Evolutionary conservation across 1,284 basidiomycete species (phyloP).

Genomic region (Ustilago vetiveriae): DNA sequence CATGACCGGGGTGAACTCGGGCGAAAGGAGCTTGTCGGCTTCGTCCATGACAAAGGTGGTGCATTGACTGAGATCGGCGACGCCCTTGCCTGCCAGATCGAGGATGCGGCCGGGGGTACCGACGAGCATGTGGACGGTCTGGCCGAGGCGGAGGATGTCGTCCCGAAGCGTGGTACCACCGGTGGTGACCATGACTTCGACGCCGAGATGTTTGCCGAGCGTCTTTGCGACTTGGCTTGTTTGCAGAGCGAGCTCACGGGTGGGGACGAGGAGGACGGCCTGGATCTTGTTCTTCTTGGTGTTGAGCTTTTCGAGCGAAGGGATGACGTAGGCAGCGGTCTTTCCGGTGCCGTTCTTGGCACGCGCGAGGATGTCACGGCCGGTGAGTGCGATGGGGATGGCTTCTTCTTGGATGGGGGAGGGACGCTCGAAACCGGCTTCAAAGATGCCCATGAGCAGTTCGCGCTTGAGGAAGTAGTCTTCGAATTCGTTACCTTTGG

Average conservation of each 20-base stretch:
- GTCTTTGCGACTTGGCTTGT: slow-evolving; percentile 97
- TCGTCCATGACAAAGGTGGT: slow-evolving; percentile 87
- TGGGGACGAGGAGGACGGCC: slow-evolving; percentile 67
- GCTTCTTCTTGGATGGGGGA: slow-evolving; percentile 98
- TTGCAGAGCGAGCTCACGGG: slow-evolving; percentile 70
- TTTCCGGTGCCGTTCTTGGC: slow-evolving; percentile 73
- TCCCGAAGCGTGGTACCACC: slow-evolving; percentile 98
- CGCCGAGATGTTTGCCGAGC: slow-evolving; percentile 91
- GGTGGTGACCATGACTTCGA: slow-evolving; percentile 99
- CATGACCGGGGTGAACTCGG: slow-evolving; percentile 98
- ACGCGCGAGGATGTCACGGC: slow-evolving; percentile 76
- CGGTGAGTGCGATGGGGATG: slow-evolving; percentile 73
- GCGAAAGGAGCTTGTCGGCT: slow-evolving; percentile 95
- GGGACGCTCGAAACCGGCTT: slow-evolving; percentile 81
- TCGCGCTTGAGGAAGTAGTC: slow-evolving; percentile 67
- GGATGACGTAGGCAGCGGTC: slow-evolving; percentile 98
- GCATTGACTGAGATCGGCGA: slow-evolving; percentile 93
- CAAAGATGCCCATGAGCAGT: slow-evolving; percentile 67
- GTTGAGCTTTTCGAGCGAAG: slow-evolving; percentile 92
- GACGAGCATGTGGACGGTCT: slow-evolving; percentile 93
- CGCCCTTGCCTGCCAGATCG: slow-evolving; percentile 90
- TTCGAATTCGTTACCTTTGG: slow-evolving; percentile 67
- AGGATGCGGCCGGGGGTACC: slow-evolving; percentile 96
- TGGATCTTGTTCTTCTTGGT: slow-evolving; percentile 88
- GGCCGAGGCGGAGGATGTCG: slow-evolving; percentile 86